These are phyloP conservation scores for Cryptococcus hybrid DNA, from an alignment of 1,284 basidiomycete species.

Conservation along the genomic window DNA sequence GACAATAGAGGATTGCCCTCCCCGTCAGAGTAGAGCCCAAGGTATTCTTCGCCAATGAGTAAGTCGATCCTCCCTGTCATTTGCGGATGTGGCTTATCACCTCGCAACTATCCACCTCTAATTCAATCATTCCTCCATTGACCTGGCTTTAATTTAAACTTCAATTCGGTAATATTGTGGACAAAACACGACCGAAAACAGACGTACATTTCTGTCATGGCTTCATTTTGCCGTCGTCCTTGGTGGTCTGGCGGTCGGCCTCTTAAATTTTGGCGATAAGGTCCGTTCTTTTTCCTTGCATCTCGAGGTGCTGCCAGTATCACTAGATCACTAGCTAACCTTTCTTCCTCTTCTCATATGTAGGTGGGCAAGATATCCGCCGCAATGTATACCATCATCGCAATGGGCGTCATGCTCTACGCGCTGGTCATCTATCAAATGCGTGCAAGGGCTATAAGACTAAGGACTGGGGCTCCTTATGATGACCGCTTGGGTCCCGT, in stretches of 20 bases:
- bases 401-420: constrained; percentile 96
- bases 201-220: constrained; percentile 88
- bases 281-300: constrained; percentile 50
- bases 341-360: not conserved
- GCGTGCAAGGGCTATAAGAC: constrained; percentile 89
- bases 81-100: not conserved
- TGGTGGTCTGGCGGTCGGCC: constrained; percentile 88
- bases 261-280: constrained; percentile 95
- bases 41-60: constrained; percentile 87
- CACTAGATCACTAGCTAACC: not conserved
- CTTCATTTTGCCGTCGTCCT: constrained; percentile 93
- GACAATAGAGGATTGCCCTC: constrained; percentile 69
- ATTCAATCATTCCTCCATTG: not conserved
- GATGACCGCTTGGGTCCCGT: constrained; percentile 90
- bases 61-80: constrained; percentile 33
- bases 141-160: not conserved
- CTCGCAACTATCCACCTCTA: not conserved
- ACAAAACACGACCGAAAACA: constrained; percentile 2
- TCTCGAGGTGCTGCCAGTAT: not conserved
- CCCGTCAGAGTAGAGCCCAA: constrained; percentile 93
- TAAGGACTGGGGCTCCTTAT: constrained; percentile 89
- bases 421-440: constrained; percentile 95
- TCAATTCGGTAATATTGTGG: not conserved
- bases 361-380: constrained; percentile 51
- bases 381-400: constrained; percentile 56